Evolutionary conservation across 2,329 filamentous ascomycete genomes (phyloP), one percentile per base, ranked within the genome.

Genomic region (Huntiella moniliformis): DNA sequence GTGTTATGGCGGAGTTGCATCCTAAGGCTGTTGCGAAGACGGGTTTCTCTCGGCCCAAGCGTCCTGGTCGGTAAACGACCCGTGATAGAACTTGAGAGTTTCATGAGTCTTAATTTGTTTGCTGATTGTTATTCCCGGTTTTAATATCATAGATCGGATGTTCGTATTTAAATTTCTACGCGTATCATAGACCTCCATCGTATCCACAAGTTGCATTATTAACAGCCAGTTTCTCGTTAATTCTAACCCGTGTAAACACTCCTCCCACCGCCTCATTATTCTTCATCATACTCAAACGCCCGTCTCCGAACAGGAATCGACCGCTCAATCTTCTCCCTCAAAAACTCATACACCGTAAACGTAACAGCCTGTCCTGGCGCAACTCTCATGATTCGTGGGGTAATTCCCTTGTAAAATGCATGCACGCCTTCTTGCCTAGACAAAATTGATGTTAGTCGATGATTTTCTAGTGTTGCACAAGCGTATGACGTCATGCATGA

Each of bases 371-470:
- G 91, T 40, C 91, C 91, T 5, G 91, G 91, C 18, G 91, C 91
- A 45, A 98, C 91, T 57, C 91, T 77, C 86, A 96, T 96, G 54
- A 98, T 82, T 56, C 91, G 76, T 5, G 91, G 91, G 40, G 91
- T 98, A 63, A 98, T 98, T 56, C 91, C 91, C 73, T 96, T 96
- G 71, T 94, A 98, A 66, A 98, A 98, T 41, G 91, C 91, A 56
- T 85, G 79, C 54, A 88, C 70, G 33, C 91, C 91, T 65, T 98
- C 91, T 66, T 93, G 83, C 57, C 81, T 84, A 59, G 63, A 16
- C 13, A 16, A 11, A 43, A 28, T n/a, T 34, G 16, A 34, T 18
- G 48, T 52, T 40, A 51, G 51, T 16, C 15, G 35, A 35, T 15
- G n/a, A 35, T 39, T 37, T 7, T 16, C 11, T 32, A 10, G 32